phyloP scores from a whole-genome alignment of 306 rosid genomes.

The Glycine tomentella region DNA sequence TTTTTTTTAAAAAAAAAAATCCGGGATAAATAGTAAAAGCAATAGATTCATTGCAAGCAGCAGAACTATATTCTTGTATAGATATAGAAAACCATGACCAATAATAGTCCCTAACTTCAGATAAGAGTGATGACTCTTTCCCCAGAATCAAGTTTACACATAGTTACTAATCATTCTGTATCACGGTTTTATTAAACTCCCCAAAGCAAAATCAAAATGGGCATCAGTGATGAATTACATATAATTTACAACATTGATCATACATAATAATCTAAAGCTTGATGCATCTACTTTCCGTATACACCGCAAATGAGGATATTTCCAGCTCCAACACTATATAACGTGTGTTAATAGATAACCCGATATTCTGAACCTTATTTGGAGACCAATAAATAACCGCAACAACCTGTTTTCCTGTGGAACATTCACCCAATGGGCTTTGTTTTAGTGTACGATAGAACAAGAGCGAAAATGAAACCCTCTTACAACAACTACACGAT shows the following conservation, averaged over 20 bases:
- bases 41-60: too few relatives aligned
- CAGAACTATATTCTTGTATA: too few relatives aligned
- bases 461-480: too few relatives aligned
- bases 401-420: background rate
- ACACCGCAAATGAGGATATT: constrained; percentile 36
- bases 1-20: too few relatives aligned
- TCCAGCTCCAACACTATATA: constrained; percentile 38
- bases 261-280: constrained; percentile 19
- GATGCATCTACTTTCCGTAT: constrained; percentile 19
- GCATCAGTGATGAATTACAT: constrained; percentile 27
- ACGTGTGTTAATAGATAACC: too few relatives aligned
- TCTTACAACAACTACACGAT: too few relatives aligned
- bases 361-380: too few relatives aligned
- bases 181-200: constrained; percentile 19
- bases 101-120: background rate
- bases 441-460: too few relatives aligned
- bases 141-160: background rate
- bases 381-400: constrained; percentile 40
- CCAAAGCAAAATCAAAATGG: constrained; percentile 37
- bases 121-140: background rate
- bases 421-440: too few relatives aligned
- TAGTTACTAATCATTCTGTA: background rate
- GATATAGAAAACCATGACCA: too few relatives aligned
- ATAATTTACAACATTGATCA: constrained; percentile 48
- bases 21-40: too few relatives aligned